Conservation (phyloP, 768 basidiomycete species). For the Leccinum subgranulosum region DNA sequence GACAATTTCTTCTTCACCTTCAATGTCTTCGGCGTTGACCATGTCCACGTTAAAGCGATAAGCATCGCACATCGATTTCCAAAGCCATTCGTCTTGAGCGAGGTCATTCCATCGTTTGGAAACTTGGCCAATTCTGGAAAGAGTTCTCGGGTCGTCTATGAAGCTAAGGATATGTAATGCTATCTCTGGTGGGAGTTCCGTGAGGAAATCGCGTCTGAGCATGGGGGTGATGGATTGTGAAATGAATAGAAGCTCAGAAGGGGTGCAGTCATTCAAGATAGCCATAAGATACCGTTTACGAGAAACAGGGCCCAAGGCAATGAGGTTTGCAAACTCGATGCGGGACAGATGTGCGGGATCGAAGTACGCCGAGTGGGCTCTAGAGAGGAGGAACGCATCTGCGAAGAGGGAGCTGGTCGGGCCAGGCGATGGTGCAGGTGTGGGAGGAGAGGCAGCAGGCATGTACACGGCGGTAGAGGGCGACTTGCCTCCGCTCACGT, state of each 20-base stretch:
- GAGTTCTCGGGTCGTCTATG: slow-evolving; percentile 70
- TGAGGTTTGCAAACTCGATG: slow-evolving; percentile 31
- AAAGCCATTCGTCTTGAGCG: slow-evolving; percentile 71
- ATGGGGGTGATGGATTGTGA: slow-evolving; percentile 62
- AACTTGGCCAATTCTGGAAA: slow-evolving; percentile 68
- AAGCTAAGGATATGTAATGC: slow-evolving; percentile 72
- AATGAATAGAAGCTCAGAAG: slow-evolving; percentile 62
- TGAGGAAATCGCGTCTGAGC: slow-evolving; percentile 59
- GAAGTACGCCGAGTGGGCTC: slow-evolving; percentile 8
- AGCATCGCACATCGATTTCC: slow-evolving; percentile 69
- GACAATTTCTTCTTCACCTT: slow-evolving; percentile 22
- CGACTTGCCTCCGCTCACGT: slow-evolving; percentile 13
- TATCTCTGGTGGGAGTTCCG: slow-evolving; percentile 66
- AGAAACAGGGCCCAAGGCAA: slow-evolving; percentile 35
- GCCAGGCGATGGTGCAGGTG: slow-evolving; percentile 59
- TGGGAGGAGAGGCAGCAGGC: slow-evolving; percentile 56
- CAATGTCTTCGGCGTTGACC: slow-evolving; percentile 19
- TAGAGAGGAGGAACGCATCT: slow-evolving; percentile 20
- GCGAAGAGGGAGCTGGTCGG: slow-evolving; percentile 49
- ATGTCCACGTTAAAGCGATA: slow-evolving; percentile 44
- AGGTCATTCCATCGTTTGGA: slow-evolving; percentile 69
- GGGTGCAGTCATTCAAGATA: slow-evolving; percentile 52
- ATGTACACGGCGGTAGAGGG: slow-evolving; percentile 43
- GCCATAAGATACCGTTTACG: slow-evolving; percentile 52
- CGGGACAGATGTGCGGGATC: slow-evolving; percentile 28